Conservation (phyloP, 495 filamentous ascomycete genomes). For the Daldinia grandis region DNA sequence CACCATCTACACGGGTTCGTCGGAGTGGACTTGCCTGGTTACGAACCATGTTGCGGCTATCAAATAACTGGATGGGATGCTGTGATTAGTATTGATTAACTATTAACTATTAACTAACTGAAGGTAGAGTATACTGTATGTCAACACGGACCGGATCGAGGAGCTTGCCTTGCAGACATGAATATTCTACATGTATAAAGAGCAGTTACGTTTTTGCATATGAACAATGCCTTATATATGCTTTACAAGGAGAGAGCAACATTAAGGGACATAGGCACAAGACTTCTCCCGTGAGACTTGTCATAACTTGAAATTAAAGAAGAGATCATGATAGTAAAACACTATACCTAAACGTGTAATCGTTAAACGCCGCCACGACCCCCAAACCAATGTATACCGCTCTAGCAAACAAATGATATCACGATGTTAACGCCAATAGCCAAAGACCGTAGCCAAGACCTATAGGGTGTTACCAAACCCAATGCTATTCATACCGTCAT, state of each 20-base stretch:
- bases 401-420: conserved; percentile 22
- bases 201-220: too few relatives aligned
- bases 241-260: too few relatives aligned
- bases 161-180: too few relatives aligned
- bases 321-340: not conserved
- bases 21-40: conserved; percentile 53
- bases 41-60: conserved; percentile 66
- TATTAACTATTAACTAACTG: too few relatives aligned
- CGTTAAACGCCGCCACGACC: not conserved
- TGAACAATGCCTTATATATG: too few relatives aligned
- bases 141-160: too few relatives aligned
- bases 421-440: conserved; percentile 20
- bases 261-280: too few relatives aligned
- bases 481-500: conserved; percentile 12
- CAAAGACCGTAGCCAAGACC: conserved; percentile 1
- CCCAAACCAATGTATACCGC: not conserved
- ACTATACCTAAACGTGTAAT: not conserved
- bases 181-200: too few relatives aligned
- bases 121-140: too few relatives aligned
- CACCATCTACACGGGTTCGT: conserved; percentile 54
- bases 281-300: too few relatives aligned
- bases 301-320: too few relatives aligned
- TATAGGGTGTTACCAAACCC: not conserved
- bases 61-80: conserved; percentile 4
- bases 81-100: too few relatives aligned